Evolutionary conservation across 176 grass and related monocot species (phyloP), one percentile per base, ranked within the genome.

Genomic region (Triticum turgidum): DNA sequence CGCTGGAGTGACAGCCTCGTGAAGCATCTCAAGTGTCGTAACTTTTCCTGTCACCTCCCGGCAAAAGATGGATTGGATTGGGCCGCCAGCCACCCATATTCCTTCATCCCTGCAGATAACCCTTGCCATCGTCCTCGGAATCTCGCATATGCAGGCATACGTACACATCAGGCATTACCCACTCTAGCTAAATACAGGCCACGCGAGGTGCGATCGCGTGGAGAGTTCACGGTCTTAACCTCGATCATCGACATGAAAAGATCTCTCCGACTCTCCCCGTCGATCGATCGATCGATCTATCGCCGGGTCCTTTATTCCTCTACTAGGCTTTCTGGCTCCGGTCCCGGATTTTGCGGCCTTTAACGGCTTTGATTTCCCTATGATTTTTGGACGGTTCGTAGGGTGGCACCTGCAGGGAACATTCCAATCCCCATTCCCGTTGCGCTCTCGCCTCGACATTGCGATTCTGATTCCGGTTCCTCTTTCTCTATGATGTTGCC

Each of bases 41-140:
- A 74, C 81, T 83, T 84, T 74, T 56, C 80, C 75, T 62, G 65
- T 87, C 89, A 69, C 83, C 76, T 87, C 80, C 75, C 0, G 29
- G 52, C 76, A 68, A 87, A 91, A 47, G 68, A 54, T 52, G 5
- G 49, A 17, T 54, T 54, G 18, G 51, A 91, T 76, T 62, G 85
- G 80, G 68, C 69, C 51, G 87, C 76, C 80, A 42, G 83, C 74
- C 84, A 75, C 83, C 11, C 66, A 59, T 81, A 74, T 91, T 54
- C 51, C 51, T 54, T 18, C 15, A 14, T 87, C 84, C 75, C 68
- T 84, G 67, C 81, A 69, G 89, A 91, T 87, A 87, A 87, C 80
- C 20, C 75, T 80, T 84, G 83, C 80, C 85, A 84, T 91, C 85
- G 61, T 59, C 76, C 34, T 91, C 89, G 2, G 85, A 87, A 90